Evolutionary conservation across 2,329 filamentous ascomycete genomes (phyloP).

Genomic region (Aspergillus jensenii): DNA sequence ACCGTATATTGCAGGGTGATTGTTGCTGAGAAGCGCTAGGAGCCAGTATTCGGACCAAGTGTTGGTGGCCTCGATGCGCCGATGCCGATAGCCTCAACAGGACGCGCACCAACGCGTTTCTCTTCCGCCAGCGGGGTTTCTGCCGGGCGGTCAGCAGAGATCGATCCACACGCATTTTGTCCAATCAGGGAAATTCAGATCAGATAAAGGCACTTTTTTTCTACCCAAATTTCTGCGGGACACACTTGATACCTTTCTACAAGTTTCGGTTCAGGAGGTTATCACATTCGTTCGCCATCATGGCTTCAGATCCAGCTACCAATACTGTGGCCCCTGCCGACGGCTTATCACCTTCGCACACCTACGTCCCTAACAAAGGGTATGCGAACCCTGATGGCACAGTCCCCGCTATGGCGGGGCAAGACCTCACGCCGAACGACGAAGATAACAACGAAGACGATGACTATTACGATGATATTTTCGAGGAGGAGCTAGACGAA

Average conservation of each 20-base stretch:
- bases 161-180: slow-evolving; percentile 16
- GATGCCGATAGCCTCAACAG: slow-evolving; percentile 15
- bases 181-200: slow-evolving; percentile 23
- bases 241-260: slow-evolving; percentile 2
- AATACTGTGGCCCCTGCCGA: slow-evolving; percentile 39
- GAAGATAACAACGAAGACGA: slow-evolving; percentile 56
- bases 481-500: slow-evolving; percentile 54
- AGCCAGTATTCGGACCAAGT: not conserved
- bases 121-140: slow-evolving; percentile 32
- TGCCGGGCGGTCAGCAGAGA: slow-evolving; percentile 34
- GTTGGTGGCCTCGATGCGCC: slow-evolving; percentile 10
- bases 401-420: slow-evolving; percentile 33
- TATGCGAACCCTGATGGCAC: slow-evolving; percentile 43
- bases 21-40: slow-evolving; percentile 2
- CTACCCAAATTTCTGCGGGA: slow-evolving; percentile 10
- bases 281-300: slow-evolving; percentile 28
- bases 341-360: slow-evolving; percentile 48
- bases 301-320: slow-evolving; percentile 20
- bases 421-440: slow-evolving; percentile 33
- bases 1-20: not conserved
- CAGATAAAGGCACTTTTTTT: slow-evolving; percentile 15
- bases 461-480: slow-evolving; percentile 62
- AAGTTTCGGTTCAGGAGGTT: not conserved
- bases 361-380: slow-evolving; percentile 51
- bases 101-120: slow-evolving; percentile 20